Base-by-base conservation (phyloP, 257 asterid species). In the Gynochthodes officinalis region DNA sequence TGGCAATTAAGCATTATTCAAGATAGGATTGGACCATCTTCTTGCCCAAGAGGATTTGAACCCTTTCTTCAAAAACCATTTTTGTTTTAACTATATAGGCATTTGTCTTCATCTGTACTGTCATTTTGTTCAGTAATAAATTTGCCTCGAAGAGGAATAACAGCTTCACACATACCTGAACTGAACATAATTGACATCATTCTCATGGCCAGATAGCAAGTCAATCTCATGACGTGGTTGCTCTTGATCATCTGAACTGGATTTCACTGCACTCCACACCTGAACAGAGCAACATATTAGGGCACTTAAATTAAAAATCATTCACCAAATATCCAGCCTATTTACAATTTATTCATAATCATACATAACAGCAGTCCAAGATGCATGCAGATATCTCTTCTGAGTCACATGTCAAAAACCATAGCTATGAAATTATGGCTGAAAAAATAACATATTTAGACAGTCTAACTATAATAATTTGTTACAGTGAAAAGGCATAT, bases 121-220 rank as follows among this genome's bases (percentile, higher is more conserved):
- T 59, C 42, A 59, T 25, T 59, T 59, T 1, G 23, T 16, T 62
- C 0, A 7, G 16, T 35, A 2, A 37, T 16, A 35, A 3, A 12
- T 35, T 35, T 35, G 14, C 6, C 1, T 19, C 43, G 15, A 60
- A 11, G 10, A 75, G 75, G 69, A 69, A 42, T 42, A 78, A 68
- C 69, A 60, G 55, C 67, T 67, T 64, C 49, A 67, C 76, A 77
- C 93, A 76, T 55, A 93, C 98, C 98, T 93, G 89, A 93, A 93
- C 81, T 93, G 97, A 21, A 87, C 98, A 67, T 93, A 91, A 84
- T 91, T 93, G 81, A 93, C 98, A 83, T 91, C 98, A 77, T 91
- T 88, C 87, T 91, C 98, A 65, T 91, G 98, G 70, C 98, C 98
- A 80, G 93, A 91, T 80, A 93, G 84, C 73, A 89, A 81, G 80